Evolutionary conservation across 352 stramenopile species (phyloP).

Genomic region (Phytopythium cucurbitacearum): DNA sequence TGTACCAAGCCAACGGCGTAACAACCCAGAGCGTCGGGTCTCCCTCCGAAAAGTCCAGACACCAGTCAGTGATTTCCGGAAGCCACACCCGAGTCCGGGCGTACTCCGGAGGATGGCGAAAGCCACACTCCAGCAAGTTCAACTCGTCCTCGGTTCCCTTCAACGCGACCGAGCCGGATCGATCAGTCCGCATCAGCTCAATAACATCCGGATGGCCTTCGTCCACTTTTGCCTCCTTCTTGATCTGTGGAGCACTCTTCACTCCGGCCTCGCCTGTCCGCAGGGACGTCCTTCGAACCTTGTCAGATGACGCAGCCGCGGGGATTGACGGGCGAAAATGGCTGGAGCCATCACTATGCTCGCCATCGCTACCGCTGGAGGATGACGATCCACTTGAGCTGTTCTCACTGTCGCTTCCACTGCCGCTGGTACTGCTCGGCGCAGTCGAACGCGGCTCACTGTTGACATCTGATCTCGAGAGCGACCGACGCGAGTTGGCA

Average conservation of each 20-base stretch:
- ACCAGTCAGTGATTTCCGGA: slow-evolving; percentile 85
- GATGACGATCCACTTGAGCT: slow-evolving; percentile 32
- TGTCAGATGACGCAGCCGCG: neutral
- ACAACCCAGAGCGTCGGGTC: slow-evolving; percentile 84
- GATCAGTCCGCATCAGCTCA: slow-evolving; percentile 77
- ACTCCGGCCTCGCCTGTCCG: neutral
- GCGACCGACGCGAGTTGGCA: slow-evolving; percentile 26
- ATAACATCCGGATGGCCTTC: slow-evolving; percentile 39
- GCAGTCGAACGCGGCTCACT: slow-evolving; percentile 38
- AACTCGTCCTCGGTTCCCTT: slow-evolving; percentile 59
- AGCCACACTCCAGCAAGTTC: slow-evolving; percentile 77
- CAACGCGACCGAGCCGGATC: slow-evolving; percentile 33
- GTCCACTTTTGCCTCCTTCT: slow-evolving; percentile 13
- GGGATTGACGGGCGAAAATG: neutral
- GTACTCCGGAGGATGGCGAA: slow-evolving; percentile 63
- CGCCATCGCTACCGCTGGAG: slow-evolving; percentile 23
- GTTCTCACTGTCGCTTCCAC: slow-evolving; percentile 44
- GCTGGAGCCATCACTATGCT: slow-evolving; percentile 15
- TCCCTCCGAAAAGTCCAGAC: slow-evolving; percentile 81
- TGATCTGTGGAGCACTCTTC: slow-evolving; percentile 4
- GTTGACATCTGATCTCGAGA: slow-evolving; percentile 23
- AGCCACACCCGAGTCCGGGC: slow-evolving; percentile 69
- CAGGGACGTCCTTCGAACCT: too few species aligned
- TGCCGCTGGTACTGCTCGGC: slow-evolving; percentile 53
- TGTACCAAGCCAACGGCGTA: slow-evolving; percentile 81